These are phyloP conservation scores for Lactuca saligna DNA, from an alignment of 129 eudicot species.

Conservation along the genomic window DNA sequence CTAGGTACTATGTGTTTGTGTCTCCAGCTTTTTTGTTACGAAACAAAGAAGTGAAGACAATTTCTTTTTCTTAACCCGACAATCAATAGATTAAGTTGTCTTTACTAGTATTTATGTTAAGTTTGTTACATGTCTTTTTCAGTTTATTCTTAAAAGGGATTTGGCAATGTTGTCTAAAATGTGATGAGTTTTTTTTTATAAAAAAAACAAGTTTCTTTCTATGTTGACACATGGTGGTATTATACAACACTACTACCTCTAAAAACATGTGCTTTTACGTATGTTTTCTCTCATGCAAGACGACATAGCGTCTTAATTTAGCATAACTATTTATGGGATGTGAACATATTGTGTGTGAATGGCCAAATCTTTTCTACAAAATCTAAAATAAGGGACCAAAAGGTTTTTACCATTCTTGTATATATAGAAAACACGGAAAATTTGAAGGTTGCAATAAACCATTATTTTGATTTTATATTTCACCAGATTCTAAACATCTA, in stretches of 20 bases:
- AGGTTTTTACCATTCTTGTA: neutral
- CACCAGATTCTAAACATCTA: too few relatives aligned
- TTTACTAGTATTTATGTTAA: slow-evolving; percentile 18
- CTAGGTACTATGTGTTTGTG: slow-evolving; percentile 23
- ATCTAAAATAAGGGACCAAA: neutral
- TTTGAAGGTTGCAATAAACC: slow-evolving; percentile 1
- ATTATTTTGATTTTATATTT: too few relatives aligned
- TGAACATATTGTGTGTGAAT: slow-evolving; percentile 17
- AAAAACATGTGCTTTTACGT: slow-evolving; percentile 21
- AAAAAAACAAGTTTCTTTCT: slow-evolving; percentile 6
- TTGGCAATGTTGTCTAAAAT: neutral
- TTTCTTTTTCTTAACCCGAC: slow-evolving; percentile 38
- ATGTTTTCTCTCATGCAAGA: slow-evolving; percentile 10
- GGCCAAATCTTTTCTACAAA: neutral
- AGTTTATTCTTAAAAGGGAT: neutral
- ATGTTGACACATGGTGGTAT: slow-evolving; percentile 17
- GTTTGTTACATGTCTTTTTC: slow-evolving; percentile 24
- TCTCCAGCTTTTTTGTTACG: slow-evolving; percentile 31
- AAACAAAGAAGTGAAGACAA: slow-evolving; percentile 14
- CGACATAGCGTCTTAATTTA: slow-evolving; percentile 24
- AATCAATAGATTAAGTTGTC: slow-evolving; percentile 14
- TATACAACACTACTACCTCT: slow-evolving; percentile 26
- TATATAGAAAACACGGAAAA: neutral
- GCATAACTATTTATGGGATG: slow-evolving; percentile 7
- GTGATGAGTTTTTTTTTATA: neutral